Evolutionary conservation across 2,329 filamentous ascomycete species (phyloP), one percentile per base, ranked within the genome.

Genomic region (Trichoderma sp.): DNA sequence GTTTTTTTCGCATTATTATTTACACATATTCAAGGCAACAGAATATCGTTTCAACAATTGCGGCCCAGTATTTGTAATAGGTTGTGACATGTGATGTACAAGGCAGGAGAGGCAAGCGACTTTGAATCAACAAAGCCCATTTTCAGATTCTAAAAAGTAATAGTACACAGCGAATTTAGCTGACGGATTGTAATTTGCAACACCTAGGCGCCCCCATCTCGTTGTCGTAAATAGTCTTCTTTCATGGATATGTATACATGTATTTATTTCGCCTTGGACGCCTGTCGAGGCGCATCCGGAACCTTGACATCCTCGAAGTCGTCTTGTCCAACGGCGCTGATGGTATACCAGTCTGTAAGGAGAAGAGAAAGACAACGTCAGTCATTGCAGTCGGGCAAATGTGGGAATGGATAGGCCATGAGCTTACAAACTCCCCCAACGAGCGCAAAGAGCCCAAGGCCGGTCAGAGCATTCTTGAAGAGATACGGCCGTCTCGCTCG

Each of bases 241-340:
- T 69, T 28, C 15, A 34, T 18, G 14, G 39, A 61, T 62, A 14
- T 43, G 39, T 43, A n/a, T 43, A n/a, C n/a, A 14, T 12, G 24
- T 30, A 9, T 64, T 68, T 71, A 81, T 73, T 80, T 82, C 36
- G 78, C 73, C 58, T 83, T 80, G 51, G 83, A 78, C n/a, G 84
- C 81, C 73, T 86, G 83, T 64, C 83, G 81, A 62, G 93, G 91
- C 67, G 88, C 85, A 80, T 93, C 92, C 32, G 96, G 96, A 47
- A 98, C 91, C 80, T 94, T 91, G 77, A 98, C 95, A 80, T 99
- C 96, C 72, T 95, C 93, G 84, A 99, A 99, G 76, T 98, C 93
- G 82, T 98, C 96, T 83, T 98, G 96, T 57, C 95, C 94, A 79
- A 99, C 93, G 70, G 93, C 94, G 75, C 86, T 89, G 80, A 99